A percentile compares a stretch with the other conserved stretches of the same genome.
phyloP scores from a whole-genome alignment of 768 basidiomycete genomes.

The Lactarius sp. region DNA sequence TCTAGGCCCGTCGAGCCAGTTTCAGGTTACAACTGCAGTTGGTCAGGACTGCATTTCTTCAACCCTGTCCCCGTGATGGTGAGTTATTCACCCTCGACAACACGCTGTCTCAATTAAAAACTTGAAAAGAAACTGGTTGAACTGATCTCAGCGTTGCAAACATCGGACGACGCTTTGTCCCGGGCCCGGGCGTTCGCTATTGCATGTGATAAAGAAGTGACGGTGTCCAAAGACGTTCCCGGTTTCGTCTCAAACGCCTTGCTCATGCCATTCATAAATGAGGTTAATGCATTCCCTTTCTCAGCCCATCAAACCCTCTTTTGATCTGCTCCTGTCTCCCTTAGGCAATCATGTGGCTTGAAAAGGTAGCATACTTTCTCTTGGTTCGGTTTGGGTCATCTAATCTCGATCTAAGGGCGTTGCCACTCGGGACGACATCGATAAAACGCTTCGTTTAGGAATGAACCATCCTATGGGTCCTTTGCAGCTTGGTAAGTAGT shows the following conservation, averaged over 20 bases:
- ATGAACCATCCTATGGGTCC: conserved; percentile 97
- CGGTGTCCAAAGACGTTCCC: conserved; percentile 86
- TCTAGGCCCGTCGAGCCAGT: not conserved
- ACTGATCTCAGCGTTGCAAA: conserved; percentile 90
- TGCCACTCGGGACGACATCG: conserved; percentile 93
- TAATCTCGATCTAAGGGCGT: conserved; percentile 41
- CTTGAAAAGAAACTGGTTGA: conserved; percentile 76
- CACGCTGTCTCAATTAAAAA: not conserved
- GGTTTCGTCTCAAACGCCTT: conserved; percentile 94
- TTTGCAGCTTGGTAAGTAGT: conserved; percentile 63
- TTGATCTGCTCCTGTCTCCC: conserved; percentile 4
- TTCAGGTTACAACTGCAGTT: not conserved
- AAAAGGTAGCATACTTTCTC: conserved; percentile 51
- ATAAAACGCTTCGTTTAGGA: conserved; percentile 87
- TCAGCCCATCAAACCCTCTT: not conserved
- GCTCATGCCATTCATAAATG: conserved; percentile 96
- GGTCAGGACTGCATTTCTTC: conserved; percentile 83
- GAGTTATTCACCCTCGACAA: conserved; percentile 24
- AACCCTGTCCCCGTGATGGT: conserved; percentile 98
- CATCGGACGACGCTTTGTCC: conserved; percentile 67
- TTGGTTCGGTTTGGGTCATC: not conserved
- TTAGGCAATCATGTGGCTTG: conserved; percentile 87
- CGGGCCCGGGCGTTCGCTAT: conserved; percentile 75
- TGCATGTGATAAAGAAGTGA: conserved; percentile 93
- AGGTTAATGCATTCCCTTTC: conserved; percentile 41